Conservation (phyloP, 1,284 basidiomycete species). For the Gastroboletus turbinatus region DNA sequence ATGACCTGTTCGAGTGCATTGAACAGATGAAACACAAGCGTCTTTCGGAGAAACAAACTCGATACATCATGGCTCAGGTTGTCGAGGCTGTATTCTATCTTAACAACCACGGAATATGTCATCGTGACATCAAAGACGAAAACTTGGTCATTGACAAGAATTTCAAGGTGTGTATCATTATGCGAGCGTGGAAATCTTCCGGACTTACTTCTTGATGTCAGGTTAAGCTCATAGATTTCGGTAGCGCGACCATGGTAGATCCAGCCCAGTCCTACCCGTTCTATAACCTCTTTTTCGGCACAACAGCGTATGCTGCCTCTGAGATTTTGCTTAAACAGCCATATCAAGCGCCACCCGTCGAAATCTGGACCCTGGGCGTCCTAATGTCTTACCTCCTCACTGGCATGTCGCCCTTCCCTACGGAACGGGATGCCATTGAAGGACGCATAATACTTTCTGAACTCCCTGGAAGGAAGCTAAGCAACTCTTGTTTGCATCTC, state of each 20-base stretch:
- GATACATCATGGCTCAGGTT: constrained; percentile 84
- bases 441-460: constrained; percentile 48
- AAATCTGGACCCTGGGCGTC: constrained; percentile 92
- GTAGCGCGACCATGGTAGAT: constrained; percentile 80
- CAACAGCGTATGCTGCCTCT: constrained; percentile 75
- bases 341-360: constrained; percentile 77
- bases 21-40: constrained; percentile 80
- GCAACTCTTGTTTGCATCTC: constrained; percentile 52
- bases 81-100: constrained; percentile 84
- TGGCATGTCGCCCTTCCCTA: constrained; percentile 82
- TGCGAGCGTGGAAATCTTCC: not conserved
- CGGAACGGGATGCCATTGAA: constrained; percentile 64
- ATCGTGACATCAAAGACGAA: constrained; percentile 95
- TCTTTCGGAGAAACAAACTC: constrained; percentile 76
- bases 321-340: constrained; percentile 79
- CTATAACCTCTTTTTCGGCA: constrained; percentile 79
- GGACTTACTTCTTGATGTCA: constrained; percentile 30
- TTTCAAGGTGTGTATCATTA: constrained; percentile 50
- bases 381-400: constrained; percentile 85
- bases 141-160: constrained; percentile 83
- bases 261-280: constrained; percentile 62
- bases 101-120: constrained; percentile 74
- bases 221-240: constrained; percentile 95
- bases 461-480: constrained; percentile 38
- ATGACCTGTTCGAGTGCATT: constrained; percentile 93